Conservation (phyloP, 768 basidiomycete genomes). For the Hortiboletus campestris region DNA sequence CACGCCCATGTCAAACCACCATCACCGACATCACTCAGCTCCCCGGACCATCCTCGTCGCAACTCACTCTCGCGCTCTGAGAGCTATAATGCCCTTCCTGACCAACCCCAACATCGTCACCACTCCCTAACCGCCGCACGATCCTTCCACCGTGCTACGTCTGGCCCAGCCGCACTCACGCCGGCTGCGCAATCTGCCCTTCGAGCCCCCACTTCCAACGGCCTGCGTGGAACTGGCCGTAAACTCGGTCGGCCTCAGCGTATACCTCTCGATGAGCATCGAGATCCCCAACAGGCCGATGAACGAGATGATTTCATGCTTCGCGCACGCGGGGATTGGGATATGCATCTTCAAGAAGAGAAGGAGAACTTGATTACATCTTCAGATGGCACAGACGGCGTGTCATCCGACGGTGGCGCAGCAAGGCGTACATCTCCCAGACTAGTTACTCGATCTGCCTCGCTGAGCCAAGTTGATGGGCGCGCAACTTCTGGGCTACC, state of each 20-base stretch:
- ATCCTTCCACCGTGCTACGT: slow-evolving; percentile 65
- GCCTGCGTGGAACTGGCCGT: slow-evolving; percentile 35
- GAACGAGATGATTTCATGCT: slow-evolving; percentile 35
- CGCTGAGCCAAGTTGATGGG: slow-evolving; percentile 34
- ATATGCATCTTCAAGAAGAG: slow-evolving; percentile 34
- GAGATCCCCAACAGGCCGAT: slow-evolving; percentile 30
- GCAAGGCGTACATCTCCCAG: slow-evolving; percentile 26
- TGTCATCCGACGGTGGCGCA: slow-evolving; percentile 25
- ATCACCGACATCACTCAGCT: slow-evolving; percentile 37
- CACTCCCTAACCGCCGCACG: slow-evolving; percentile 36
- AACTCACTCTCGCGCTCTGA: slow-evolving; percentile 66
- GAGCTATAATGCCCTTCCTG: slow-evolving; percentile 41
- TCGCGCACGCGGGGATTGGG: slow-evolving; percentile 31
- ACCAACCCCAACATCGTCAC: slow-evolving; percentile 30
- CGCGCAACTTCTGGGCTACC: slow-evolving; percentile 33
- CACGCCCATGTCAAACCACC: slow-evolving; percentile 27
- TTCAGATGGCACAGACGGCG: slow-evolving; percentile 23
- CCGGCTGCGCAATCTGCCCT: slow-evolving; percentile 29
- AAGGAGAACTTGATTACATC: slow-evolving; percentile 39
- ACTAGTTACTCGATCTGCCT: slow-evolving; percentile 31
- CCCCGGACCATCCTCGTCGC: slow-evolving; percentile 41
- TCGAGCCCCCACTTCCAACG: slow-evolving; percentile 31
- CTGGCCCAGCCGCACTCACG: slow-evolving; percentile 48
- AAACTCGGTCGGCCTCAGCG: slow-evolving; percentile 36
- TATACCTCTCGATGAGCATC: slow-evolving; percentile 37